A percentile compares a stretch with the other conserved stretches of the same genome.
phyloP scores from a whole-genome alignment of 345 rosid genomes.

The Camelina laxa region DNA sequence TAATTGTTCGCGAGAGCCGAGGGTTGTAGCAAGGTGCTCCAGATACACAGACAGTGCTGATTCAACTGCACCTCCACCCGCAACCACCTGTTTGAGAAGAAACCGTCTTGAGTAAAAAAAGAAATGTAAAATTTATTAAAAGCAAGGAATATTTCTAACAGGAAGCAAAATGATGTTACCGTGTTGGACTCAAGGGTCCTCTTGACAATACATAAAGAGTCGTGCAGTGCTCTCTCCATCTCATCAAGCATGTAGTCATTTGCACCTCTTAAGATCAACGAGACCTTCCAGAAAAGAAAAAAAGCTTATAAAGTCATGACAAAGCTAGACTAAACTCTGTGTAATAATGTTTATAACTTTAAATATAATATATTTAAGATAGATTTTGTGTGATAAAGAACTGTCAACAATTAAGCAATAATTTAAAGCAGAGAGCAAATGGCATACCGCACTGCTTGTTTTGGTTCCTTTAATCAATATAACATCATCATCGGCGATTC shows the following conservation, averaged over 20 bases:
- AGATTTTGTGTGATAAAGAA: neutral
- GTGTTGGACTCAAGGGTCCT: constrained; percentile 93
- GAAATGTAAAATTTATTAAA: neutral
- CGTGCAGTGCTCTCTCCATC: constrained; percentile 97
- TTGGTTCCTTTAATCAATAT: constrained; percentile 91
- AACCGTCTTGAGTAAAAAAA: constrained; percentile 10
- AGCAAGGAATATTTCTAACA: neutral
- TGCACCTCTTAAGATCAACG: constrained; percentile 93
- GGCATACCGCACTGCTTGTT: constrained; percentile 76
- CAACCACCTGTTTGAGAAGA: constrained; percentile 71
- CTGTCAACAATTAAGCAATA: constrained; percentile 7
- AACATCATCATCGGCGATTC: constrained; percentile 94
- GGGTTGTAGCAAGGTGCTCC: constrained; percentile 91
- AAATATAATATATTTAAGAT: neutral
- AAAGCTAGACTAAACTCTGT: constrained; percentile 22
- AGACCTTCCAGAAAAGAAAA: constrained; percentile 59
- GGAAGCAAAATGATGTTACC: constrained; percentile 51
- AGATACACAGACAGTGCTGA: constrained; percentile 86
- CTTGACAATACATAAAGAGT: constrained; percentile 83
- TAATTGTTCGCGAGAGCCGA: constrained; percentile 93
- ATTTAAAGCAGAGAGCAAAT: constrained; percentile 14
- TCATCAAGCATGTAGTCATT: constrained; percentile 99
- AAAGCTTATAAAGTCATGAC: neutral
- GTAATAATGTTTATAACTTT: neutral
- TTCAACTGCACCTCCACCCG: constrained; percentile 99